Evolutionary conservation across 805 yeast genomes (phyloP).

Genomic region (Saccharomycopsis malanga): DNA sequence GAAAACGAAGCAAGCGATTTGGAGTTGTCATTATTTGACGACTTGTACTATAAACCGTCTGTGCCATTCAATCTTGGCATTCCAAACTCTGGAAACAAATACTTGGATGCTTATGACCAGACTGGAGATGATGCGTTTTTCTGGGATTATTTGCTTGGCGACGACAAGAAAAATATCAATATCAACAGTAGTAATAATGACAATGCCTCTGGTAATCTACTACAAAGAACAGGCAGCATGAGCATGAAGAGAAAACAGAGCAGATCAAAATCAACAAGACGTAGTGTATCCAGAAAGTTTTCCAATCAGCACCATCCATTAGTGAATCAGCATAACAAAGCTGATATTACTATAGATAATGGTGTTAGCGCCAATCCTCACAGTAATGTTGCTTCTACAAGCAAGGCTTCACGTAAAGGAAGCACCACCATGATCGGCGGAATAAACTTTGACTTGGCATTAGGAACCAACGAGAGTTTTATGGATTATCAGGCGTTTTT

Average conservation of each 20-base stretch:
- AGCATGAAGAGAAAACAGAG: background rate
- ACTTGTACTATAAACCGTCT: slow-evolving; percentile 25
- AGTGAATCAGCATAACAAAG: background rate
- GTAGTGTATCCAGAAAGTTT: background rate
- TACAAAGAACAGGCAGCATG: background rate
- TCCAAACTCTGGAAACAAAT: slow-evolving; percentile 23
- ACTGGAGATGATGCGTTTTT: slow-evolving; percentile 65
- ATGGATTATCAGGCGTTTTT: slow-evolving; percentile 30
- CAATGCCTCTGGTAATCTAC: slow-evolving; percentile 25
- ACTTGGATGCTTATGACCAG: slow-evolving; percentile 18
- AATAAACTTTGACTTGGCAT: slow-evolving; percentile 17
- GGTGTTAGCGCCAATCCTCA: slow-evolving; percentile 2
- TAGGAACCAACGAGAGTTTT: slow-evolving; percentile 19
- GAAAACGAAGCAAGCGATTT: slow-evolving; percentile 27
- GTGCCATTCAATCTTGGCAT: slow-evolving; percentile 17
- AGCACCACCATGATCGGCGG: slow-evolving; percentile 1
- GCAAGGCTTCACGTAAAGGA: no score
- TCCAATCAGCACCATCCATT: background rate
- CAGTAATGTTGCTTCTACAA: background rate
- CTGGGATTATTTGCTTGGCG: slow-evolving; percentile 66
- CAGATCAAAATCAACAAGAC: background rate
- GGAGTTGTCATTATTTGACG: slow-evolving; percentile 21
- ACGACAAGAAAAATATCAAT: background rate
- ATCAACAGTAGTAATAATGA: slow-evolving; percentile 24
- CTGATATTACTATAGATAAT: slow-evolving; percentile 8